These are phyloP conservation scores for Fusarium foetens DNA, from an alignment of 2,329 filamentous ascomycete species.

Conservation along the genomic window DNA sequence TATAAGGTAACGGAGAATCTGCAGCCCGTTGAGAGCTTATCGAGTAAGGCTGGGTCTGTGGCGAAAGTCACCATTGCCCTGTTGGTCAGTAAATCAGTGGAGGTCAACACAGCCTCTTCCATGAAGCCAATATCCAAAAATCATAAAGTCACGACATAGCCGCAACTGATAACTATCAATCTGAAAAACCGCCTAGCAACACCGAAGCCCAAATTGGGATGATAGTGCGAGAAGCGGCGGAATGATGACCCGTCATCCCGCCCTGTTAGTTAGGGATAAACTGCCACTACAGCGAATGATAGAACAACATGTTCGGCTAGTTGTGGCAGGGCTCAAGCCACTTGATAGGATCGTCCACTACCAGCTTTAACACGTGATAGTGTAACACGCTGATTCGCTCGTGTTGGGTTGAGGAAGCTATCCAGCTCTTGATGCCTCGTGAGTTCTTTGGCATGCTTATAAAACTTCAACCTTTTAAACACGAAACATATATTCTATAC, in stretches of 20 bases:
- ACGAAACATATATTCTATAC: background rate
- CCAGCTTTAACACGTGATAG: slow-evolving; percentile 37
- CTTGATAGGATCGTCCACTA: slow-evolving; percentile 22
- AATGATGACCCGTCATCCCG: slow-evolving; percentile 46
- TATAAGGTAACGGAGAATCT: background rate
- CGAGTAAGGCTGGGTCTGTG: background rate
- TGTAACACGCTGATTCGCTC: slow-evolving; percentile 34
- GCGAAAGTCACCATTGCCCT: background rate
- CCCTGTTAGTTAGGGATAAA: slow-evolving; percentile 6
- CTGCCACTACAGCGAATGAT: slow-evolving; percentile 35
- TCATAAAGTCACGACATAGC: background rate
- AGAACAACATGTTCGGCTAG: slow-evolving; percentile 11
- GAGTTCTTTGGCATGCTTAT: background rate
- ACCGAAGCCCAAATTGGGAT: slow-evolving; percentile 26
- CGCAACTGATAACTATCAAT: background rate
- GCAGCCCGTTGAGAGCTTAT: background rate
- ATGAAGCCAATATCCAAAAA: background rate
- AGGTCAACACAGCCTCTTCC: background rate
- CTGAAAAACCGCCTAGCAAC: background rate
- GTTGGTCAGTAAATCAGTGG: background rate
- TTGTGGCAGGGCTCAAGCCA: slow-evolving; percentile 27
- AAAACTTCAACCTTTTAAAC: background rate
- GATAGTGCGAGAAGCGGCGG: slow-evolving; percentile 41
- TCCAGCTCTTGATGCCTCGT: slow-evolving; percentile 7
- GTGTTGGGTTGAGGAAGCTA: background rate